A percentile compares a stretch with the other conserved stretches of the same genome.
Conservation (phyloP, 2,329 filamentous ascomycete species). For the Fusarium sp. region DNA sequence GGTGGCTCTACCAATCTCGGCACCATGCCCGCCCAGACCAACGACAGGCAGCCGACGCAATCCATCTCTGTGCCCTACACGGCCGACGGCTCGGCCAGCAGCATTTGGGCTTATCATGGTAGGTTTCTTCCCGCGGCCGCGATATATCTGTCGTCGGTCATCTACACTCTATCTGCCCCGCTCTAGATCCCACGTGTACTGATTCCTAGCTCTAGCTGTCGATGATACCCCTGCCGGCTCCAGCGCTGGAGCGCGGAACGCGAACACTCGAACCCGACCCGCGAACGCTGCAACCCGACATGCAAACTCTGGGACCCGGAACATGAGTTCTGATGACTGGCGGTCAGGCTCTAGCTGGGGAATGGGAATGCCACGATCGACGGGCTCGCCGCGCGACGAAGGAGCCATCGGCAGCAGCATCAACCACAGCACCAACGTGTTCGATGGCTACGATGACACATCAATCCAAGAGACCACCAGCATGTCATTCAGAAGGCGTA, state of each 20-base stretch:
- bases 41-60: constrained; percentile 46
- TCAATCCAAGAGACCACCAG: constrained; percentile 38
- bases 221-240: constrained; percentile 70
- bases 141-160: constrained; percentile 57
- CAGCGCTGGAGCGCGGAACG: constrained; percentile 68
- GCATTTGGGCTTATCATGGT: constrained; percentile 55
- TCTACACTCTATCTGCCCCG: not conserved
- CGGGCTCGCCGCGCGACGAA: not conserved
- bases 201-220: constrained; percentile 40
- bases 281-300: constrained; percentile 47
- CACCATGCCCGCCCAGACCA: constrained; percentile 50
- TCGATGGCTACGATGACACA: constrained; percentile 26
- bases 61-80: constrained; percentile 53
- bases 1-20: not conserved
- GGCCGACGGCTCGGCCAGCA: constrained; percentile 51
- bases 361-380: not conserved
- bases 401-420: not conserved
- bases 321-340: not conserved
- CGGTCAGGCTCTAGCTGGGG: not conserved
- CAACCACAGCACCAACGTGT: constrained; percentile 8
- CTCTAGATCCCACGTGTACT: constrained; percentile 15
- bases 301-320: constrained; percentile 61
- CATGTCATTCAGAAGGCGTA: constrained; percentile 48
- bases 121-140: constrained; percentile 56
- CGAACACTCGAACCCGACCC: constrained; percentile 69